A percentile compares a stretch with the other conserved stretches of the same genome.
Conservation (phyloP, 352 stramenopile genomes). For the Globisporangium middletonii region DNA sequence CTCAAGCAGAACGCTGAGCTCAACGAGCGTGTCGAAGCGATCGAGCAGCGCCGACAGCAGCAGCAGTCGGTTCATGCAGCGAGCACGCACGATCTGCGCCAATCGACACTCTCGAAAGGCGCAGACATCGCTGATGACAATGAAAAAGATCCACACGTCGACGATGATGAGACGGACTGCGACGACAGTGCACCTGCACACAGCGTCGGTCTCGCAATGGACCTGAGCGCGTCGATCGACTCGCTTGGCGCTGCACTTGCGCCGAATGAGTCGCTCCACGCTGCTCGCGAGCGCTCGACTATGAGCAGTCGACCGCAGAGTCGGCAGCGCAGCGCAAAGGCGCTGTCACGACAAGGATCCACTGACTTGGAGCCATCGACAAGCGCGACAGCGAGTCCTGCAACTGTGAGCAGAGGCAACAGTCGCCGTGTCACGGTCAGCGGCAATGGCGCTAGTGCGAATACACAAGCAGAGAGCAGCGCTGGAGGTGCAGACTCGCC, state of each 20-base stretch:
- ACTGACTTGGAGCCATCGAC: neutral
- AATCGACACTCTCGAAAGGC: neutral
- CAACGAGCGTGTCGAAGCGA: constrained; percentile 58
- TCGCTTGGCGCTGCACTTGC: constrained; percentile 19
- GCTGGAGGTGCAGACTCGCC: constrained; percentile 4
- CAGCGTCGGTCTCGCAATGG: constrained; percentile 21
- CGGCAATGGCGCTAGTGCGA: neutral
- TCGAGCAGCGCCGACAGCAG: constrained; percentile 53
- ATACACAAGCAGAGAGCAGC: neutral
- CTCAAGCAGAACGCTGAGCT: constrained; percentile 57
- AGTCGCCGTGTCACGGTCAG: neutral
- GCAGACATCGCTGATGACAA: neutral
- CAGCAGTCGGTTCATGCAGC: constrained; percentile 19
- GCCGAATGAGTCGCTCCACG: neutral
- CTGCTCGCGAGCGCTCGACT: too few relatives aligned
- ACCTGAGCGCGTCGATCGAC: constrained; percentile 53
- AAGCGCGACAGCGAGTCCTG: neutral
- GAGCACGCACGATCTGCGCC: neutral
- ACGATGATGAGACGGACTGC: neutral
- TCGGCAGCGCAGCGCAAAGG: neutral
- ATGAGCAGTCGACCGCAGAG: neutral
- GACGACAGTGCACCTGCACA: constrained; percentile 2
- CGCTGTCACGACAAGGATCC: constrained; percentile 2
- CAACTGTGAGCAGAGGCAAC: neutral
- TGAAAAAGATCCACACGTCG: constrained; percentile 1